Conservation (phyloP, 768 basidiomycete genomes). For the Amanita polypyramis region DNA sequence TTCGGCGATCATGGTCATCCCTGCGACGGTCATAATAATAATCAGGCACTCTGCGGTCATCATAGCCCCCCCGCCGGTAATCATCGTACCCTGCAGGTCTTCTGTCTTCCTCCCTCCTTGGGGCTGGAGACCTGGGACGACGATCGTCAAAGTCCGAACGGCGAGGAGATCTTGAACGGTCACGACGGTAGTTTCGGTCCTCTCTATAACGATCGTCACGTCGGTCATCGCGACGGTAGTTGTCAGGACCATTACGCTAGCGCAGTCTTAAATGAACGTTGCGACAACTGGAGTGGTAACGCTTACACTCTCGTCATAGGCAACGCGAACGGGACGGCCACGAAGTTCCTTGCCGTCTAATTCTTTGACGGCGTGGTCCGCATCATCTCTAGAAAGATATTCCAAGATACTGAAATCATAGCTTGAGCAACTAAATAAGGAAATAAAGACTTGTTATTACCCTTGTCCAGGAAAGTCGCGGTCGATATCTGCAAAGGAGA, state of each 20-base stretch:
- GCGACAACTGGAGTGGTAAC: not conserved
- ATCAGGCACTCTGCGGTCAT: conserved; percentile 78
- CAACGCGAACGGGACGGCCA: conserved; percentile 69
- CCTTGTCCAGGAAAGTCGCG: conserved; percentile 79
- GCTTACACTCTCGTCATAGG: conserved; percentile 50
- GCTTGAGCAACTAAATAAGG: not conserved
- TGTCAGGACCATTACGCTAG: conserved; percentile 59
- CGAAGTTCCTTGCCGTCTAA: conserved; percentile 84
- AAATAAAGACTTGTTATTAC: conserved; percentile 31
- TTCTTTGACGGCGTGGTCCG: conserved; percentile 85
- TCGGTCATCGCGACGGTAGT: conserved; percentile 69
- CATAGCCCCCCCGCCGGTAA: conserved; percentile 74
- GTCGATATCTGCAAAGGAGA: conserved; percentile 93
- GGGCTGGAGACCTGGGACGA: conserved; percentile 73
- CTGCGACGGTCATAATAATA: conserved; percentile 82
- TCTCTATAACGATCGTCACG: conserved; percentile 47
- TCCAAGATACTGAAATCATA: conserved; percentile 64
- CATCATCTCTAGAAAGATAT: conserved; percentile 81
- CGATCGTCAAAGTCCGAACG: conserved; percentile 65
- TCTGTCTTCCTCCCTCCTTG: conserved; percentile 75
- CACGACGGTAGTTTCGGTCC: conserved; percentile 55
- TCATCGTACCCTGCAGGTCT: conserved; percentile 91
- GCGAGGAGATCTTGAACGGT: conserved; percentile 74
- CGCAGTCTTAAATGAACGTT: conserved; percentile 7
- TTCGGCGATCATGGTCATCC: conserved; percentile 60